Evolutionary conservation across 106 monocot species (phyloP), one percentile per base, ranked within the genome.

Genomic region (Vanilla planifolia): DNA sequence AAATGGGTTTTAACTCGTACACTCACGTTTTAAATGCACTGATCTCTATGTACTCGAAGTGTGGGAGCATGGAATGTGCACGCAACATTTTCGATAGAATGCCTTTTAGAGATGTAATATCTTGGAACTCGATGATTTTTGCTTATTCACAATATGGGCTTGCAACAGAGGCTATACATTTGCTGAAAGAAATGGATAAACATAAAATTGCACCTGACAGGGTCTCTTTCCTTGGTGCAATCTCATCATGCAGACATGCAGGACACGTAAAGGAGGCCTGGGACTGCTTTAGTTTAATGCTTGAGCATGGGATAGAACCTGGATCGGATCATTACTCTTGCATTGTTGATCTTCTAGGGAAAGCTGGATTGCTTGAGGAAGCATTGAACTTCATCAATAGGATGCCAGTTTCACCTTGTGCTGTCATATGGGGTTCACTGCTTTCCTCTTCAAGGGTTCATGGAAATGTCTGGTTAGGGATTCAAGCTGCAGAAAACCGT

Each of bases 41-140:
- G 55, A 69, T 81, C 36, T 81, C 81, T 0, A 73, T 81, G 81
- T 76, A 81, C 51, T 43, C 81, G 7, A 81, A 81, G 43, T 81
- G 73, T 61, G 81, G 81, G 30, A 33, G 52, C 8, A 73, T 81
- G 6, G 47, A 64, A 50, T 76, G 73, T 69, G 76, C 81, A 27
- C 17, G 6, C 11, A 55, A 50, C 34, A 22, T 81, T 17, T 81
- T 81, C 16, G 43, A 73, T 8, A 61, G 58, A 47, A 73, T 81
- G 60, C n/a, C 33, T 21, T 36, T 25, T 6, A 81, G 48, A 69
- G 76, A 81, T 70, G 33, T 68, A n/a, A 69, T 81, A 8, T 73
- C 81, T 14, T 81, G 81, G 81, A 77, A 81, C 23, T 73, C 81
- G 1, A 77, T 81, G 73, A 81, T 81, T 62, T 81, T 73, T 57